phyloP scores from a whole-genome alignment of 208 protist species.

The Trypanosoma mega region DNA sequence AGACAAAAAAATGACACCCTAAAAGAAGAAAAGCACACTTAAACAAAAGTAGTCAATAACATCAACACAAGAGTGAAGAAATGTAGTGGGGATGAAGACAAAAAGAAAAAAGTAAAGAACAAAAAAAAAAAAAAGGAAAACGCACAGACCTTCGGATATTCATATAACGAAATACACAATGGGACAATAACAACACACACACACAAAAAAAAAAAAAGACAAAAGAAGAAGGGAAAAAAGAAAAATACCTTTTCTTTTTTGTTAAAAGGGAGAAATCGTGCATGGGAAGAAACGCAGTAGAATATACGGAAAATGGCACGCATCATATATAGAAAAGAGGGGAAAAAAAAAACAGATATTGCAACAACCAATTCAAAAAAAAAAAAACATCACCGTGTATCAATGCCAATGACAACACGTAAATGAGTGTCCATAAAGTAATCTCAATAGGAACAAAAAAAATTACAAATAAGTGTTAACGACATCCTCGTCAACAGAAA shows the following conservation, averaged over 20 bases:
- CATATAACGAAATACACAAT: constrained; percentile 2
- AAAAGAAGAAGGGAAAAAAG: constrained; percentile 10
- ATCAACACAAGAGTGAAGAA: not conserved
- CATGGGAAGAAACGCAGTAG: not conserved
- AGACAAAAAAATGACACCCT: not conserved
- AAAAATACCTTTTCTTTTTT: constrained; percentile 2
- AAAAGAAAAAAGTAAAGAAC: not conserved
- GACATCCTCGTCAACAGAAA: too few relatives aligned
- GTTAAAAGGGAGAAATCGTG: not conserved
- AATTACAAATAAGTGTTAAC: too few relatives aligned
- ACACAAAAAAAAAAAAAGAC: constrained; percentile 16
- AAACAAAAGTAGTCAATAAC: not conserved
- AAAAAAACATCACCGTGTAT: not conserved
- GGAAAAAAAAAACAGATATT: not conserved
- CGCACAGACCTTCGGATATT: not conserved
- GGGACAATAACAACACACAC: not conserved
- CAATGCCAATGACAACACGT: not conserved
- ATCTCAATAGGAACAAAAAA: too few relatives aligned
- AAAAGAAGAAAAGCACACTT: not conserved
- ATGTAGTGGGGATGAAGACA: not conserved
- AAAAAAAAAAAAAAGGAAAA: constrained; percentile 14
- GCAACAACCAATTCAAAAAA: constrained; percentile 5
- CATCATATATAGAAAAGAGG: constrained; percentile 10
- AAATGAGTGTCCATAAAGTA: constrained; percentile 6
- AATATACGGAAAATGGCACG: constrained; percentile 6